Evolutionary conservation across 768 basidiomycete genomes (phyloP).

Genomic region (Nidularia sp.): DNA sequence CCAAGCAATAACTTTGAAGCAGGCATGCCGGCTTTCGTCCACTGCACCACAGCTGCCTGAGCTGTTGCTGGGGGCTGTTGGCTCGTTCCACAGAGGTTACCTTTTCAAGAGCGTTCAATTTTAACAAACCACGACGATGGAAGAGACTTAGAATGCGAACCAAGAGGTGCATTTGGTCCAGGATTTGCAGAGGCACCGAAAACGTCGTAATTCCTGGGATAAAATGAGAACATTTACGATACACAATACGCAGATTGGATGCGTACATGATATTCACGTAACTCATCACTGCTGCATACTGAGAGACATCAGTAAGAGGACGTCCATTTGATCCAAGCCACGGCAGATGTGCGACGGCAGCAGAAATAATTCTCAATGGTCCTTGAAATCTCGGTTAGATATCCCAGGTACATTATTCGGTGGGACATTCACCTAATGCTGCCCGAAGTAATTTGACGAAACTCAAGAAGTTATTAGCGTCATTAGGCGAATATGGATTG

Average conservation of each 20-base stretch:
- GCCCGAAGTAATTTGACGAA: conserved; percentile 56
- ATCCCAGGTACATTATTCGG: not conserved
- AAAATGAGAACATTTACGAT: conserved; percentile 7
- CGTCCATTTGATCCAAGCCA: conserved; percentile 62
- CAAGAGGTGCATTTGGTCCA: conserved; percentile 72
- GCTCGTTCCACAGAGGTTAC: conserved; percentile 60
- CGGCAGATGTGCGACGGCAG: conserved; percentile 65
- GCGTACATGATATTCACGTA: conserved; percentile 66
- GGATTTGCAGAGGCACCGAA: conserved; percentile 65
- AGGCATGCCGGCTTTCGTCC: conserved; percentile 66
- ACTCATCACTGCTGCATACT: conserved; percentile 57
- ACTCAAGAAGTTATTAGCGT: conserved; percentile 59
- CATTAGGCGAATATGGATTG: conserved; percentile 54
- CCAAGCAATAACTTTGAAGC: conserved; percentile 60
- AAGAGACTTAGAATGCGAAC: conserved; percentile 13
- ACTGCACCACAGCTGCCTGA: conserved; percentile 54
- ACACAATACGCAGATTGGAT: not conserved
- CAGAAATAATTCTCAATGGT: conserved; percentile 57
- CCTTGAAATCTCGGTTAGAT: conserved; percentile 17
- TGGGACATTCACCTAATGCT: conserved; percentile 36
- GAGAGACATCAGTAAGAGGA: conserved; percentile 61
- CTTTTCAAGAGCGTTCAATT: conserved; percentile 8
- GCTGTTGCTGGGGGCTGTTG: conserved; percentile 65
- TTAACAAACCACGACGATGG: too few species aligned
- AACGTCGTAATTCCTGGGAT: conserved; percentile 74